A percentile compares a stretch with the other conserved stretches of the same genome.
Conservation (phyloP, 805 yeast species). For the Pichia membranifaciens region DNA sequence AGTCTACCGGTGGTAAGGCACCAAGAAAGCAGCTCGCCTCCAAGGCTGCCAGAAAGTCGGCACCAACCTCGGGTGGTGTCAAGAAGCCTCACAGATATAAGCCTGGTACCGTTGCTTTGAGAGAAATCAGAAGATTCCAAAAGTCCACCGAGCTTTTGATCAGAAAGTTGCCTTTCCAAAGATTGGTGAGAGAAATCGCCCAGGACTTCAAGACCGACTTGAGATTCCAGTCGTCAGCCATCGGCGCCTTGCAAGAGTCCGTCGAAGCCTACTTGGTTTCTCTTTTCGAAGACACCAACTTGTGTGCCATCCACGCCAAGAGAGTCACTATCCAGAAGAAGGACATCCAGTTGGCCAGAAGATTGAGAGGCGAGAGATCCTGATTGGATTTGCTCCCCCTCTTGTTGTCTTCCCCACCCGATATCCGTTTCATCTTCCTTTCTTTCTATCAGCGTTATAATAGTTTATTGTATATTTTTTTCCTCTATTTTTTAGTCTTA, state of each 20-base stretch:
- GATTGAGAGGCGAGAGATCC: slow-evolving; percentile 95
- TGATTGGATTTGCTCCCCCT: slow-evolving; percentile 38
- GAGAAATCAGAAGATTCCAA: slow-evolving; percentile 97
- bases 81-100: slow-evolving; percentile 93
- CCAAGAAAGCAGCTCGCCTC: slow-evolving; percentile 93
- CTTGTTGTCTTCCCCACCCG: no score
- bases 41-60: slow-evolving; percentile 89
- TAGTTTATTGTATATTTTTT: neutral
- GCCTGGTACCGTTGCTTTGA: slow-evolving; percentile 95
- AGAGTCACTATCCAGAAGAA: slow-evolving; percentile 98
- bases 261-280: slow-evolving; percentile 97
- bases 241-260: slow-evolving; percentile 97
- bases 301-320: slow-evolving; percentile 98
- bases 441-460: neutral
- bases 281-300: slow-evolving; percentile 93
- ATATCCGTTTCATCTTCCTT: no score
- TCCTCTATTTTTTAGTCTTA: neutral
- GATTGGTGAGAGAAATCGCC: slow-evolving; percentile 93
- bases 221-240: slow-evolving; percentile 96
- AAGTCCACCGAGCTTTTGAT: slow-evolving; percentile 91
- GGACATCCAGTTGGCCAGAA: slow-evolving; percentile 96
- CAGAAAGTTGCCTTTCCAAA: slow-evolving; percentile 95
- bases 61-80: slow-evolving; percentile 90
- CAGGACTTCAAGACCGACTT: slow-evolving; percentile 89
- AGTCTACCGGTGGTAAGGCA: slow-evolving; percentile 92